Evolutionary conservation across 768 basidiomycete species (phyloP), one percentile per base, ranked within the genome.

Genomic region (Hirschioporus abietinus): DNA sequence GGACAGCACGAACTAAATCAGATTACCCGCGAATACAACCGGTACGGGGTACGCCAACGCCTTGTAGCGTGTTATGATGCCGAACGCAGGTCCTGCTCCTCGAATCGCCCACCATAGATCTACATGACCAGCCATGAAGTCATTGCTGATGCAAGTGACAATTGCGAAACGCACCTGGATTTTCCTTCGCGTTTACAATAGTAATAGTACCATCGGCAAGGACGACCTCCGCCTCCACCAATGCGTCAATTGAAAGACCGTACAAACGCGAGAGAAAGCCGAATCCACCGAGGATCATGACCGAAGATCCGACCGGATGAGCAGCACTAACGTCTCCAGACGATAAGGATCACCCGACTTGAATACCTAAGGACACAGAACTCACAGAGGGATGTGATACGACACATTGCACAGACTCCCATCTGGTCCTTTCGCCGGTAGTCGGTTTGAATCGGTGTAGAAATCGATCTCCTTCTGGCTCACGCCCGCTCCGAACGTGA

Each of bases 211-310:
- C 95, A 76, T 96, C 93, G 4, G 94, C 91, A 20, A 95, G 82
- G 1, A 97, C 95, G 78, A 95, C 88, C 76, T 98, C 95, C 0
- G 91, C 90, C 72, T 97, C 95, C 6, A 96, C 90, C 26, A 96
- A 78, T 73, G 91, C 93, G 75, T 98, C 95, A 73, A 95, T 85
- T 67, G 92, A 95, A 65, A 97, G 80, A 7, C 95, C 95, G 68
- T 89, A 85, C 70, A 94, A 77, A 64, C 95, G 84, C 64, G 92
- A 88, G 59, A 95, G 80, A 78, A 96, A 89, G 1, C 95, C 95
- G 72, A 96, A 96, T 0, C 95, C 95, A 20, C 92, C 94, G 2
- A 92, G 82, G 67, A 93, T 78, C 90, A 93, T 90, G 66, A 90
- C 85, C 10, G 88, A 87, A 64, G 90, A 90, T 18, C 92, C 90